Base-by-base conservation (phyloP, 352 stramenopile species). In the Pythium dissotocum region DNA sequence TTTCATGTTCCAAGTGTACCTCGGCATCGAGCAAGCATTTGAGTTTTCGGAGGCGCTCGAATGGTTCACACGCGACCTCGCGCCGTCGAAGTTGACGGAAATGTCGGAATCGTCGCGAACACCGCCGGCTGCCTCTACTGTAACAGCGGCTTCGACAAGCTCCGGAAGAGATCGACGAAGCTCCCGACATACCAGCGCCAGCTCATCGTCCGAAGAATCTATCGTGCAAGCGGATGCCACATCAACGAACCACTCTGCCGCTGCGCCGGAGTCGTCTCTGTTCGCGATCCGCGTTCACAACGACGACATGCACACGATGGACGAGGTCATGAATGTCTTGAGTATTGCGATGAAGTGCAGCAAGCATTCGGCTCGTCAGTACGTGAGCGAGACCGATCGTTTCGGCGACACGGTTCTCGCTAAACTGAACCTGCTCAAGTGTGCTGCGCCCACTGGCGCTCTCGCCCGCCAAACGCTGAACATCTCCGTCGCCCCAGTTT, bases 261-360 rank as follows among this genome's bases (percentile, higher is more conserved):
- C 88, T 12, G 6, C 42, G 12, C 40, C 61, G n/a, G 9, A 63
- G 53, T 33, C 21, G 12, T 4, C n/a, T 33, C n/a, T 54, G 7
- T 30, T 92, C 40, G 67, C 63, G 14, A 80, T 95, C 59, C 84
- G 87, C n/a, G 72, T 96, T 18, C 88, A 96, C 60, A 95, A 93
- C 64, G 88, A 96, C 54, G 88, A 95, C 49, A 81, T 94, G 9
- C 85, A 95, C 61, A 82, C 85, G 18, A 66, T 95, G 35, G 79
- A 77, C 28, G 85, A 94, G 70, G 82, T 92, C 32, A 79, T 93
- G 30, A 87, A 91, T 30, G 73, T 85, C 21, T 70, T 96, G 14
- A 81, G 78, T 21, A 68, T 73, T 10, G 72, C 78, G n/a, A 63
- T 94, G 51, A 76, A 78, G 5, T 81, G 85, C 18, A 81, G 82